These are phyloP conservation scores for Cercospora sojina DNA, from an alignment of 2,329 filamentous ascomycete species.

Conservation along the genomic window DNA sequence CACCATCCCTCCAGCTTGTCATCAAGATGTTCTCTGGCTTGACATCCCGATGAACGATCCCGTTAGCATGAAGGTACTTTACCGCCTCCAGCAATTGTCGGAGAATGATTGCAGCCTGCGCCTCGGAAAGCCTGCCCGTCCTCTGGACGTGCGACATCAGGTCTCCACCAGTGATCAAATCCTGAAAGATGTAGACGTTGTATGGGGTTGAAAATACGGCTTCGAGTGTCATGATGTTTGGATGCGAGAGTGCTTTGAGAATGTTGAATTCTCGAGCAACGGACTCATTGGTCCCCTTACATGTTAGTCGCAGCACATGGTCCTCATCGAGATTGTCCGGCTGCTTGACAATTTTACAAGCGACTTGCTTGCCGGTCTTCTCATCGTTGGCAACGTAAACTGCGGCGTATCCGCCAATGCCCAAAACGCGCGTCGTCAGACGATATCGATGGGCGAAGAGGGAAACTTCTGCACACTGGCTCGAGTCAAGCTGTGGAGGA, in stretches of 20 bases:
- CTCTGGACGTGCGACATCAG: conserved; percentile 59
- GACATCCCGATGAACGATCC: conserved; percentile 61
- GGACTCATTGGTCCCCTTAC: conserved; percentile 1
- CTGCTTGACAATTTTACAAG: conserved; percentile 66
- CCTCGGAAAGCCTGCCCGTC: conserved; percentile 50
- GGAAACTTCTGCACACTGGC: conserved; percentile 11
- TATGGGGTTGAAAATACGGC: conserved; percentile 55
- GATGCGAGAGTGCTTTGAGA: conserved; percentile 55
- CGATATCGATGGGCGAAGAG: conserved; percentile 50
- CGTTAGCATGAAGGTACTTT: conserved; percentile 56
- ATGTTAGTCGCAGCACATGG: background rate
- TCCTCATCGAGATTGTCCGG: conserved; percentile 25
- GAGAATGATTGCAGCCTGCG: conserved; percentile 55
- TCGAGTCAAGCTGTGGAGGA: conserved; percentile 3
- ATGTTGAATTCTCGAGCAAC: conserved; percentile 47
- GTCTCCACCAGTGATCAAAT: conserved; percentile 60
- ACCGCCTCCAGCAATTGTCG: conserved; percentile 58
- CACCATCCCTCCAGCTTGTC: conserved; percentile 52
- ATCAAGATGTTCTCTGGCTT: conserved; percentile 65
- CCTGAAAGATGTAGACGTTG: conserved; percentile 61
- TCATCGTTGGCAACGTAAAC: conserved; percentile 57
- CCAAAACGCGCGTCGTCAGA: conserved; percentile 53
- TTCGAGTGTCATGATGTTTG: conserved; percentile 59
- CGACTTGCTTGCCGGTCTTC: conserved; percentile 58
- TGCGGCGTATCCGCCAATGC: conserved; percentile 54